Evolutionary conservation across 225 moss, liverwort and hornwort genomes (phyloP), one percentile per base, ranked within the genome.

Genomic region (Physcomitrium patens): DNA sequence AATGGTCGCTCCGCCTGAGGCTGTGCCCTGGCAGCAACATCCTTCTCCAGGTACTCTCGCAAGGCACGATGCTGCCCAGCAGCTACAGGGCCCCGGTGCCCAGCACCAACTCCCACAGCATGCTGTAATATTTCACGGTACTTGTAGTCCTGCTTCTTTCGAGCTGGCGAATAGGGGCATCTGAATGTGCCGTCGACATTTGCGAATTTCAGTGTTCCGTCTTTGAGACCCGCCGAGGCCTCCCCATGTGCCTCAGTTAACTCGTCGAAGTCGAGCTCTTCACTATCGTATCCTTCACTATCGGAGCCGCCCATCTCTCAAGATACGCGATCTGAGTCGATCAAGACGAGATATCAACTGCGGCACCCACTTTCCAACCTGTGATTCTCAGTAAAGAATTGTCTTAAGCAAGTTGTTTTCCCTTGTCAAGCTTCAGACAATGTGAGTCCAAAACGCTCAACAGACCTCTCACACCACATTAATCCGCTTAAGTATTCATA

Each of bases 81-180:
- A n/a, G 77, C 75, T 68, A 79, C 78, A 72, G 82, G 52, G 12
- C 90, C 91, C 48, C 90, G 77, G 23, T 84, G 85, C 54, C 93
- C 95, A 27, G 76, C 82, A 16, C 85, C 63, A 27, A 91, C 91
- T 19, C 81, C 93, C 56, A 73, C 65, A 12, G 93, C 91, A 73
- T 95, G 93, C 68, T 93, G 91, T 10, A 83, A 70, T 13, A 95
- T 88, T 71, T 95, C 93, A 69, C 76, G 84, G 41, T 87, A 86
- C 20, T 52, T 82, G 55, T 93, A 95, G 23, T 79, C 82, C 71
- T 90, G 91, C 75, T 91, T 93, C 85, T 91, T 91, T 58, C 87
- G 80, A 43, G 85, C 77, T 8, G 95, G 95, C 60, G 93, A 90
- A 49, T 82, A 83, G 0, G 95, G 95, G 45, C 95, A 95, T 60